These are phyloP conservation scores for Hirsutella minnesotensis DNA, from an alignment of 2,329 filamentous ascomycete genomes.

Conservation along the genomic window DNA sequence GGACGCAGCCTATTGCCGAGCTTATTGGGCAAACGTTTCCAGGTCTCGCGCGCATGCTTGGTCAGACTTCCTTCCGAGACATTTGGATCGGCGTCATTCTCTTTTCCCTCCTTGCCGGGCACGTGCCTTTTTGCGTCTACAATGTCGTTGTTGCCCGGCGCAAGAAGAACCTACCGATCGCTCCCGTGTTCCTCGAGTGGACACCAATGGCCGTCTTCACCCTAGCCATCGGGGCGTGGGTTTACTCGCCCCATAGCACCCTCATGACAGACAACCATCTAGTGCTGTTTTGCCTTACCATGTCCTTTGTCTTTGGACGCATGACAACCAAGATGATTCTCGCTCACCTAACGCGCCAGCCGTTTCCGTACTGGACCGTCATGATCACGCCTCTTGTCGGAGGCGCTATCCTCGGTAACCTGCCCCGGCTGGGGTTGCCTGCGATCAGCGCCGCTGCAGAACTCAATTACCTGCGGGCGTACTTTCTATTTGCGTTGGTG, in stretches of 20 bases:
- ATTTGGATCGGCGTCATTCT: conserved; percentile 71
- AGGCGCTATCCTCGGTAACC: conserved; percentile 71
- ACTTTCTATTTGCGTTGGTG: conserved; percentile 72
- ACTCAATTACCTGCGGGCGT: conserved; percentile 69
- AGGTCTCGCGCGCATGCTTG: conserved; percentile 47
- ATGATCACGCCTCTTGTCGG: conserved; percentile 79
- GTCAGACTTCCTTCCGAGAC: conserved; percentile 67
- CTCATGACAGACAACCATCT: conserved; percentile 77
- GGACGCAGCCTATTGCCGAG: conserved; percentile 62
- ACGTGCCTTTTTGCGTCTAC: conserved; percentile 79
- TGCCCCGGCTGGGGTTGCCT: conserved; percentile 64
- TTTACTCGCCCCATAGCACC: conserved; percentile 79
- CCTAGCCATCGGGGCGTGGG: conserved; percentile 64
- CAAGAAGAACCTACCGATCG: conserved; percentile 58
- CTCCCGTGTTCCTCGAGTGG: conserved; percentile 88
- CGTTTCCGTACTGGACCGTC: conserved; percentile 93
- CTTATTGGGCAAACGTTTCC: conserved; percentile 46
- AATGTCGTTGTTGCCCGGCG: conserved; percentile 74
- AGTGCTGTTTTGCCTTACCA: conserved; percentile 80
- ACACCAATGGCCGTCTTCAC: conserved; percentile 79
- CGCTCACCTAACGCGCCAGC: conserved; percentile 82
- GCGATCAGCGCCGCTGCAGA: conserved; percentile 56
- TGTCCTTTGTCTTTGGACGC: conserved; percentile 94
- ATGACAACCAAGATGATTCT: conserved; percentile 99
- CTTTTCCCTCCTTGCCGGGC: conserved; percentile 52